phyloP scores from a whole-genome alignment of 2,329 filamentous ascomycete species.

The Aschersonia sp. region DNA sequence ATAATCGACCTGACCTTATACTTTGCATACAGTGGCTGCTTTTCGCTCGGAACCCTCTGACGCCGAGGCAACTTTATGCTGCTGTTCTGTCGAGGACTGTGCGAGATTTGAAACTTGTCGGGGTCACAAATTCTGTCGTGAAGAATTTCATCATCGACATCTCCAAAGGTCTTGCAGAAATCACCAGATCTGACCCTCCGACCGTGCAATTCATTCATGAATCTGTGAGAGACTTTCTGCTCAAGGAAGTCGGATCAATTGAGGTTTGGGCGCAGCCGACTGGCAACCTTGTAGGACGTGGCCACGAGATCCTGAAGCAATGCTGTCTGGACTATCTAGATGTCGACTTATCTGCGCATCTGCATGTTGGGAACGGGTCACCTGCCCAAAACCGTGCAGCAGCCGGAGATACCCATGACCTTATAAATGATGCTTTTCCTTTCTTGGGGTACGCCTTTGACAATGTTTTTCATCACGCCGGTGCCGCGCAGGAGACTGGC shows the following conservation, averaged over 20 bases:
- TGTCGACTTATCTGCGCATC: neutral
- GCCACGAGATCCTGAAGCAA: conserved; percentile 4
- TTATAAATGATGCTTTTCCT: conserved; percentile 1
- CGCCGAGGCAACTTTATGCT: conserved; percentile 26
- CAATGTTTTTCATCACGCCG: conserved; percentile 6
- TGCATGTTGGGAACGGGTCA: neutral
- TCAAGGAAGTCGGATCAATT: conserved; percentile 17
- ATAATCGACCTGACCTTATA: conserved; percentile 23
- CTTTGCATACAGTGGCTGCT: conserved; percentile 38
- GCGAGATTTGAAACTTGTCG: too few species aligned
- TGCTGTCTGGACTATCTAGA: conserved; percentile 3
- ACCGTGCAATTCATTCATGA: conserved; percentile 34
- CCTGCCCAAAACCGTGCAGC: neutral
- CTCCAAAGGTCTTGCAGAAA: conserved; percentile 31
- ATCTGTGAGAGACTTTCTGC: conserved; percentile 31
- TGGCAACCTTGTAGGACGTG: neutral
- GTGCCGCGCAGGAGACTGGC: neutral
- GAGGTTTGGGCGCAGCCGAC: conserved; percentile 1
- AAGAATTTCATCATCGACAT: conserved; percentile 18
- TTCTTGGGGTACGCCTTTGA: conserved; percentile 6
- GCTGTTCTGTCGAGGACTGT: conserved; percentile 4
- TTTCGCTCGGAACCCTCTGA: conserved; percentile 28
- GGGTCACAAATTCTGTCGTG: neutral
- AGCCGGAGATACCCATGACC: neutral
- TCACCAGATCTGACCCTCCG: conserved; percentile 11